These are phyloP conservation scores for Tirmania nivea DNA, from an alignment of 495 filamentous ascomycete genomes.

Conservation along the genomic window DNA sequence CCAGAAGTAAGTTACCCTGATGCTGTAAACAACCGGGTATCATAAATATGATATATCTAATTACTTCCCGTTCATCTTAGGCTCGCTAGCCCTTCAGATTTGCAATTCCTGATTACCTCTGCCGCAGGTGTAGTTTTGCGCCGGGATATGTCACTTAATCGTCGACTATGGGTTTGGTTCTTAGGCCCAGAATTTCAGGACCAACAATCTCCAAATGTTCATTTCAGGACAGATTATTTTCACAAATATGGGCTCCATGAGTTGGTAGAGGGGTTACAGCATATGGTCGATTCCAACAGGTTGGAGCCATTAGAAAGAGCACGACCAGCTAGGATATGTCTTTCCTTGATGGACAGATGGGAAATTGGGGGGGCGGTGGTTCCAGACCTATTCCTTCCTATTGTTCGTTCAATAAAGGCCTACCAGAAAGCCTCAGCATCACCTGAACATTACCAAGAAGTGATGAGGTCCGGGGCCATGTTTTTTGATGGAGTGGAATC, in stretches of 20 bases:
- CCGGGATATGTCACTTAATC: conserved; percentile 88
- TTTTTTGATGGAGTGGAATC: conserved; percentile 98
- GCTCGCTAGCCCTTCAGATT: conserved; percentile 39
- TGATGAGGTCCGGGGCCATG: conserved; percentile 71
- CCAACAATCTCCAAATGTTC: conserved; percentile 13
- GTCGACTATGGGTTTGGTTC: conserved; percentile 90
- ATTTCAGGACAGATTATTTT: conserved; percentile 44
- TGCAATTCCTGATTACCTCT: conserved; percentile 59
- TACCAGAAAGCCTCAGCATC: conserved; percentile 39
- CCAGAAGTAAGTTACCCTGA: conserved; percentile 30
- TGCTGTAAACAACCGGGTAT: background rate
- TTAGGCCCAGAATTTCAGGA: conserved; percentile 45
- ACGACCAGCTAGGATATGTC: conserved; percentile 71
- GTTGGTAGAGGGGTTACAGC: conserved; percentile 49
- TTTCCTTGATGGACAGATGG: conserved; percentile 94
- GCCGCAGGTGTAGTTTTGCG: conserved; percentile 66
- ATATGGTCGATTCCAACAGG: conserved; percentile 40
- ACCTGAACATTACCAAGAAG: conserved; percentile 57
- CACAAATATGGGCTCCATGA: conserved; percentile 51
- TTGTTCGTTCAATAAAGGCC: conserved; percentile 51
- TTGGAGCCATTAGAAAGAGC: conserved; percentile 44
- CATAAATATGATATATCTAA: background rate
- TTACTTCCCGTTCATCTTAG: background rate
- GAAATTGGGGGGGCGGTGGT: conserved; percentile 83
- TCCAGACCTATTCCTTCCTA: conserved; percentile 65